These are phyloP conservation scores for Ophiostoma sp. DNA, from an alignment of 2,329 filamentous ascomycete genomes.

Conservation along the genomic window DNA sequence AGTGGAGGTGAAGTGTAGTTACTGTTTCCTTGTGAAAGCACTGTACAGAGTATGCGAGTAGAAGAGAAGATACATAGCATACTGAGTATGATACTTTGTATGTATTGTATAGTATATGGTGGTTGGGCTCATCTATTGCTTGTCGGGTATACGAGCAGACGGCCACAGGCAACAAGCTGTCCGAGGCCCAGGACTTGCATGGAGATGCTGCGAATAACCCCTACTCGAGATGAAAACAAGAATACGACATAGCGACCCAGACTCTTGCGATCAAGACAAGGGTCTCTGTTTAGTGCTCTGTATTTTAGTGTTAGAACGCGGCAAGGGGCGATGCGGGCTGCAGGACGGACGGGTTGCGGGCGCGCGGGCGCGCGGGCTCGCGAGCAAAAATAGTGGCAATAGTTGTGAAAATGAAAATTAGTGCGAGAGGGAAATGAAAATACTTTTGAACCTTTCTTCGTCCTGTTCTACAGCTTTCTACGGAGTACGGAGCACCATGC, in stretches of 20 bases:
- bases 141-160: no score
- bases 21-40: not conserved
- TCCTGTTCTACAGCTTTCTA: not conserved
- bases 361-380: conserved; percentile 12
- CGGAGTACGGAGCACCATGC: not conserved
- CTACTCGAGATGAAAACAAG: not conserved
- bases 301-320: conserved; percentile 16
- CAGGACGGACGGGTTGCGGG: conserved; percentile 21
- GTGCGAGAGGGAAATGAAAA: not conserved
- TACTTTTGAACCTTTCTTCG: not conserved
- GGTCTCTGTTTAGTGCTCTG: not conserved
- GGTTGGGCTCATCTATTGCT: no score
- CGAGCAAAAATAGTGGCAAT: conserved; percentile 14
- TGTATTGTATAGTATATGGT: no score
- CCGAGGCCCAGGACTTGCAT: no score
- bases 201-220: no score
- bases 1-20: not conserved
- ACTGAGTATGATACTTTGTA: no score
- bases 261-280: not conserved
- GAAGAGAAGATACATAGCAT: no score
- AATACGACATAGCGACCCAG: not conserved
- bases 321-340: conserved; percentile 28
- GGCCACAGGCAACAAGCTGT: no score
- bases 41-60: no score
- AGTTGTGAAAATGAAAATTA: not conserved